phyloP scores from a whole-genome alignment of 352 stramenopile genomes.

The Peronospora belbahrii region DNA sequence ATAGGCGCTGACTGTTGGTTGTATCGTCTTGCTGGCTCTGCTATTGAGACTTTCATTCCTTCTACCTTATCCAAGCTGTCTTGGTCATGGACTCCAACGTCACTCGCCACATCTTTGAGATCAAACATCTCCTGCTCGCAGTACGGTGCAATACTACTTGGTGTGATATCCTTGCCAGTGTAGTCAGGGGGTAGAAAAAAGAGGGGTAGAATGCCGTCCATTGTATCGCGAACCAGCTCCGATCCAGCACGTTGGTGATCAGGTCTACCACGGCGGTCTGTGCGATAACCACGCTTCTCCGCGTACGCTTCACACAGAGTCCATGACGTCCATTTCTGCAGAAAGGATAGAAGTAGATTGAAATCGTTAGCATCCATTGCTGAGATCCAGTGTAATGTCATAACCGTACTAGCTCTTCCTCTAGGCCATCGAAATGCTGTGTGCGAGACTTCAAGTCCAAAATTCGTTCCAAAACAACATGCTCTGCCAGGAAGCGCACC shows the following conservation, averaged over 20 bases:
- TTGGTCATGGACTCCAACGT: conserved; percentile 15
- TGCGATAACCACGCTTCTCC: conserved; percentile 75
- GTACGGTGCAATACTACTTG: conserved; percentile 31
- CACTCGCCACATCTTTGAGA: conserved; percentile 6
- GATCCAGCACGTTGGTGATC: conserved; percentile 76
- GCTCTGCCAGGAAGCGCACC: conserved; percentile 77
- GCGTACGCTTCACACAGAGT: conserved; percentile 80
- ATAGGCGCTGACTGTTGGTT: conserved; percentile 38
- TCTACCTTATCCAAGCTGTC: conserved; percentile 16
- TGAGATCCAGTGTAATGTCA: neutral
- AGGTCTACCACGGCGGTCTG: conserved; percentile 63
- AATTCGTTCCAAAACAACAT: conserved; percentile 60
- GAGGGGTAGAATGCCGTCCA: conserved; percentile 74
- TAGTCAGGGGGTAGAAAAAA: conserved; percentile 78
- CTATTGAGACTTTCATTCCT: conserved; percentile 9
- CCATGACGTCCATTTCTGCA: conserved; percentile 77
- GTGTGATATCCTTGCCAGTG: conserved; percentile 41
- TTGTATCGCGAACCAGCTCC: conserved; percentile 73
- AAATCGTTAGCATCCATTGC: neutral
- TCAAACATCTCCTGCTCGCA: conserved; percentile 19
- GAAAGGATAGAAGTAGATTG: neutral
- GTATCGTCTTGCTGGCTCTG: conserved; percentile 1
- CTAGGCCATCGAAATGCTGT: conserved; percentile 66
- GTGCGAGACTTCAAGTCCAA: conserved; percentile 65
- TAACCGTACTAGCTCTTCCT: conserved; percentile 55